A percentile compares a stretch with the other conserved stretches of the same genome.
Conservation (phyloP, 768 basidiomycete genomes). For the Leccinum subtestaceum region DNA sequence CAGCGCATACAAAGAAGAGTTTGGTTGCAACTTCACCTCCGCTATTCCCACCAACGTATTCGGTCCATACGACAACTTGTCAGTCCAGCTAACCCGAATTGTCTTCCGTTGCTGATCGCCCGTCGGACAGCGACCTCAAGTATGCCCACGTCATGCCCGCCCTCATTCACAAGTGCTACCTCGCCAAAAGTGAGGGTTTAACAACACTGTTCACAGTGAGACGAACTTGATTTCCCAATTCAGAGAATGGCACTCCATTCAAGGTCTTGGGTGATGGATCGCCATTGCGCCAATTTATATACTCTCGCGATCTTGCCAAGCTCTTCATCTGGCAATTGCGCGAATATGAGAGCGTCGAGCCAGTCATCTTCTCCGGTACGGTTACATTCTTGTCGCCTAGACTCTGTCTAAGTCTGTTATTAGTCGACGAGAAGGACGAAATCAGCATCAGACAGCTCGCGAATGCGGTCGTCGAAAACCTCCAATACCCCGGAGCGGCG, state of each 20-base stretch:
- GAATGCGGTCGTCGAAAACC: conserved; percentile 83
- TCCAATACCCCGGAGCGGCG: conserved; percentile 78
- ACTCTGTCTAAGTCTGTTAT: neutral
- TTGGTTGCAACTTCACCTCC: conserved; percentile 91
- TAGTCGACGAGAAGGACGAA: conserved; percentile 92
- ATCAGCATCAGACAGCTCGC: conserved; percentile 89
- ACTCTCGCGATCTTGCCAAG: conserved; percentile 93
- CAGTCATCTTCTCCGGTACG: conserved; percentile 85
- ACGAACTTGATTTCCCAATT: conserved; percentile 18
- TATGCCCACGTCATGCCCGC: conserved; percentile 94
- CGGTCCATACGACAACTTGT: conserved; percentile 94
- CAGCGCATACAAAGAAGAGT: conserved; percentile 95
- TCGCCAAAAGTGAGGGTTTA: conserved; percentile 70
- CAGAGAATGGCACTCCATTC: conserved; percentile 80
- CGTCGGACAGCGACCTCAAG: conserved; percentile 67
- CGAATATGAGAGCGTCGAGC: conserved; percentile 90
- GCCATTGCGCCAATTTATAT: conserved; percentile 96
- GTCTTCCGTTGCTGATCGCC: conserved; percentile 1
- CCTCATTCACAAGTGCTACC: conserved; percentile 88
- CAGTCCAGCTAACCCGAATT: conserved; percentile 17
- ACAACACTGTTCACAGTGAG: neutral
- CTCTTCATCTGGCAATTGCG: conserved; percentile 91
- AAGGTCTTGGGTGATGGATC: conserved; percentile 87
- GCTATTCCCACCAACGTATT: conserved; percentile 99
- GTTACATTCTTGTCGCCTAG: neutral